Conservation (phyloP, 768 basidiomycete species). For the Naganishia kalamii region DNA sequence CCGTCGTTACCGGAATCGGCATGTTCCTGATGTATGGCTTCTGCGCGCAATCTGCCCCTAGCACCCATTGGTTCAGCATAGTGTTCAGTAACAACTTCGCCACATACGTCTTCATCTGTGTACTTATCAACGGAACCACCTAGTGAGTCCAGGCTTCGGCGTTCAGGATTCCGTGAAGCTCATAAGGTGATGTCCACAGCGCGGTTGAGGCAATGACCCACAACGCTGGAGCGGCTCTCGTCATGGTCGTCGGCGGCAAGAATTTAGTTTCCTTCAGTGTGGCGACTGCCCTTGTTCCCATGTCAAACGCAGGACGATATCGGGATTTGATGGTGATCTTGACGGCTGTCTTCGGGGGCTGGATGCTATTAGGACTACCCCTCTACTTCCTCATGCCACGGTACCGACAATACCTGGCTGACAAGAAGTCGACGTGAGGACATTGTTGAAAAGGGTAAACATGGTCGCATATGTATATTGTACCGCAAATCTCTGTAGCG, state of each 20-base stretch:
- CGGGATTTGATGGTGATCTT: background rate
- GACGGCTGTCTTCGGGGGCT: background rate
- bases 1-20: conserved; percentile 4
- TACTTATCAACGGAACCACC: conserved; percentile 6
- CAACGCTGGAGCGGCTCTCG: conserved; percentile 18
- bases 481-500: too few species aligned
- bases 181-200: background rate
- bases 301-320: conserved; percentile 1
- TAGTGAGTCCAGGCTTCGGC: conserved; percentile 1
- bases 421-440: background rate
- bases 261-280: conserved; percentile 17
- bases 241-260: conserved; percentile 20
- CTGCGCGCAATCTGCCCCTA: conserved; percentile 1
- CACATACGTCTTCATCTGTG: conserved; percentile 12
- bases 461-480: too few species aligned
- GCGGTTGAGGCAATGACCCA: conserved; percentile 18
- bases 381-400: conserved; percentile 15
- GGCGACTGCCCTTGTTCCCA: background rate
- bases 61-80: conserved; percentile 16
- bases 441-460: too few species aligned
- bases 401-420: background rate
- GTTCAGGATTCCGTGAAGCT: background rate
- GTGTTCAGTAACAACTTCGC: conserved; percentile 15
- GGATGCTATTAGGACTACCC: conserved; percentile 7
- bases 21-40: conserved; percentile 13